Percentiles rank a stretch among this genome's conserved stretches.
Conservation (phyloP, 306 rosid species). For the Lotus japonicus region DNA sequence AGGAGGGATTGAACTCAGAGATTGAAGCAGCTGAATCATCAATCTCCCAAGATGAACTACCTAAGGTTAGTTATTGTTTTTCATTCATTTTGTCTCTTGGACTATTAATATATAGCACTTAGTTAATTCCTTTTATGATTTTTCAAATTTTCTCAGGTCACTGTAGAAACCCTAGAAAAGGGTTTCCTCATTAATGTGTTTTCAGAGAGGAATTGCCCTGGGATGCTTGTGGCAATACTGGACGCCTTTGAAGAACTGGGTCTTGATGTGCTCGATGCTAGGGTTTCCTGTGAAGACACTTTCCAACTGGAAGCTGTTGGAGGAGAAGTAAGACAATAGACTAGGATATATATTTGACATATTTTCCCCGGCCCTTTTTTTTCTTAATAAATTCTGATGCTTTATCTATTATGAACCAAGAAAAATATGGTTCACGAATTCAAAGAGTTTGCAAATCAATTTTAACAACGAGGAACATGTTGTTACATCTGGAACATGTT, state of each 20-base stretch:
- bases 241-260: conserved; percentile 73
- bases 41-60: conserved; percentile 24
- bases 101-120: not conserved
- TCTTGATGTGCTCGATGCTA: conserved; percentile 76
- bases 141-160: conserved; percentile 34
- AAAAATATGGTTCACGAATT: too few species aligned
- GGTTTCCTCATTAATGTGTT: conserved; percentile 69
- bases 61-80: conserved; percentile 36
- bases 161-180: conserved; percentile 61
- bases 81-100: not conserved
- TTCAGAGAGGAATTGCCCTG: conserved; percentile 59
- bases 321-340: conserved; percentile 51
- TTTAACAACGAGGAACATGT: too few species aligned
- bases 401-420: too few species aligned
- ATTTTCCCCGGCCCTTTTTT: too few species aligned
- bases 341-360: not conserved
- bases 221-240: conserved; percentile 59
- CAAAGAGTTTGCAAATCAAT: too few species aligned
- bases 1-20: conserved; percentile 42
- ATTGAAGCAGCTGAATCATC: conserved; percentile 34
- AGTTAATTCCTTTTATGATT: not conserved
- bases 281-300: conserved; percentile 72
- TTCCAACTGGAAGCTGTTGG: conserved; percentile 79
- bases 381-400: too few species aligned
- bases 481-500: too few species aligned